A percentile compares a stretch with the other conserved stretches of the same genome.
These are phyloP conservation scores for Termitomyces eurrhizus DNA, from an alignment of 768 basidiomycete species.

Conservation along the genomic window DNA sequence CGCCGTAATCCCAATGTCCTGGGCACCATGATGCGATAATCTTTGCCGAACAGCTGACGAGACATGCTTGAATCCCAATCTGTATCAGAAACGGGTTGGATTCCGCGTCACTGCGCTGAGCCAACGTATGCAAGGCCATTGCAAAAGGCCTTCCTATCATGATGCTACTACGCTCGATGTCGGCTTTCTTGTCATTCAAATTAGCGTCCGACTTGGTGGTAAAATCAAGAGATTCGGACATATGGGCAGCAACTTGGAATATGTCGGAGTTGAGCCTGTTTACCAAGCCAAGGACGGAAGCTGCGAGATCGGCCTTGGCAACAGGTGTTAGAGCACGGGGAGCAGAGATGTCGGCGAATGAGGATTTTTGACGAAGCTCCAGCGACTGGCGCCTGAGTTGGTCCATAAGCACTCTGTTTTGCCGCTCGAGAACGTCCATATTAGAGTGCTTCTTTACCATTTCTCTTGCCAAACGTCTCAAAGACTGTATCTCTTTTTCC, in stretches of 20 bases:
- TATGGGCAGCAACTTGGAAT: constrained; percentile 35
- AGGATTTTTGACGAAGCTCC: constrained; percentile 20
- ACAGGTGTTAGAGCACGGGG: not conserved
- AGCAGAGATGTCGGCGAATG: not conserved
- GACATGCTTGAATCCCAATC: constrained; percentile 23
- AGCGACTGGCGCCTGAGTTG: constrained; percentile 30
- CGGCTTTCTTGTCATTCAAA: not conserved
- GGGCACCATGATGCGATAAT: constrained; percentile 41
- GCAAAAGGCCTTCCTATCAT: not conserved
- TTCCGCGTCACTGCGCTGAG: not conserved
- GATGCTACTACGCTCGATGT: not conserved
- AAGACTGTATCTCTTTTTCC: constrained; percentile 13
- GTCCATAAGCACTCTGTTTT: constrained; percentile 30
- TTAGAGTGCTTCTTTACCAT: constrained; percentile 15
- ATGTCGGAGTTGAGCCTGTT: constrained; percentile 35
- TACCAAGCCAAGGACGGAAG: constrained; percentile 19
- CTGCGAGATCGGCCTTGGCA: constrained; percentile 5
- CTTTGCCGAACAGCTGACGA: constrained; percentile 33
- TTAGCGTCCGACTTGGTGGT: not conserved
- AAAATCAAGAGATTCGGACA: constrained; percentile 28
- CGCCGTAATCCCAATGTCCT: constrained; percentile 37
- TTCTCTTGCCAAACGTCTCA: constrained; percentile 8
- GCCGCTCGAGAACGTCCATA: constrained; percentile 23
- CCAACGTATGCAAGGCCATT: not conserved
- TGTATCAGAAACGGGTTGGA: not conserved